Conservation (phyloP, 73 alveolate species). For the Symbiodinium pilosum region DNA sequence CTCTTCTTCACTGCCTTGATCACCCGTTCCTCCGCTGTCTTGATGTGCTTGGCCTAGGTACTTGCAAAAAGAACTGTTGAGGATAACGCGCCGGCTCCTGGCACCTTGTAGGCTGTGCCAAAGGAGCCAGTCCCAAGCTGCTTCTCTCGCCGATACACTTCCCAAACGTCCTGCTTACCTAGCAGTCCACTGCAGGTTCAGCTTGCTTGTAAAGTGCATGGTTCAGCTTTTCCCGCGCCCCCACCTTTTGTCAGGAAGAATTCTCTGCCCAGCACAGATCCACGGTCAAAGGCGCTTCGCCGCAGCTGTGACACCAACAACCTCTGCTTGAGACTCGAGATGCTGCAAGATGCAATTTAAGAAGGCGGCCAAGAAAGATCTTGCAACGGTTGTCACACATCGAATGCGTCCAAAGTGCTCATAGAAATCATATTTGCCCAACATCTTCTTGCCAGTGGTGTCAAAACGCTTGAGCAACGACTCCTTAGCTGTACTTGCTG, state of each 20-base stretch:
- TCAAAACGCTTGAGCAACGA: slow-evolving; percentile 86
- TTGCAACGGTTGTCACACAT: too few species aligned
- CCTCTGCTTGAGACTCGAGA: background rate
- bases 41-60: slow-evolving; percentile 48
- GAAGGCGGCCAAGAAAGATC: background rate
- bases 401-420: background rate
- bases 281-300: slow-evolving; percentile 81
- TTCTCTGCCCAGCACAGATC: slow-evolving; percentile 79
- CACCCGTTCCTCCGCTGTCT: slow-evolving; percentile 70
- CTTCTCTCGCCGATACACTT: slow-evolving; percentile 75
- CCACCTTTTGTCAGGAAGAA: slow-evolving; percentile 76
- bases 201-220: background rate
- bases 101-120: slow-evolving; percentile 55
- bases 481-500: too few species aligned
- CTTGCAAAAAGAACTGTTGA: too few species aligned
- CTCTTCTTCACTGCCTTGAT: slow-evolving; percentile 85
- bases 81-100: too few species aligned
- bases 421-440: slow-evolving; percentile 24
- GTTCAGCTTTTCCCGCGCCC: background rate
- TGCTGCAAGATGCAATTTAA: background rate
- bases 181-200: background rate
- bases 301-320: slow-evolving; percentile 92
- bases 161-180: slow-evolving; percentile 55
- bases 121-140: slow-evolving; percentile 88
- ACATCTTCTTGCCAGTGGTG: slow-evolving; percentile 32